Conservation (phyloP, 1,284 basidiomycete species). For the Pyrrhoderma noxium region DNA sequence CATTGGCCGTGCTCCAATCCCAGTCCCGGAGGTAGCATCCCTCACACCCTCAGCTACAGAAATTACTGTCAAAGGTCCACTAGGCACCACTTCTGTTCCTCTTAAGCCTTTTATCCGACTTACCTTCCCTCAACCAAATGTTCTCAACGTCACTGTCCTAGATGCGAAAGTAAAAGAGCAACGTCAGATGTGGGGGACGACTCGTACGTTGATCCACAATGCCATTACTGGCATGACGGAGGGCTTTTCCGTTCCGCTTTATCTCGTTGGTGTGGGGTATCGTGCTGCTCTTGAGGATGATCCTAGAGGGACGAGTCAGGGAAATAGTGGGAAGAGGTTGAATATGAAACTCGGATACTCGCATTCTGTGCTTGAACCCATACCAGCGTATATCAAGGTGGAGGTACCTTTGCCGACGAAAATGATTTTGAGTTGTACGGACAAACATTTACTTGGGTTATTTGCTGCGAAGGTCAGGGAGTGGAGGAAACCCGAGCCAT, state of each 20-base stretch:
- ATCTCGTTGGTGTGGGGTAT: slow-evolving; percentile 94
- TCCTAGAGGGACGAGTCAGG: slow-evolving; percentile 55
- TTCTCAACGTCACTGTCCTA: slow-evolving; percentile 60
- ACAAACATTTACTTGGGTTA: slow-evolving; percentile 75
- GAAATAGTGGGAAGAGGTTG: slow-evolving; percentile 56
- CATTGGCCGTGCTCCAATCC: slow-evolving; percentile 77
- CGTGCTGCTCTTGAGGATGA: slow-evolving; percentile 83
- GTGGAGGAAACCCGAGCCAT: slow-evolving; percentile 90
- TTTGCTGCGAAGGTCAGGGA: slow-evolving; percentile 84
- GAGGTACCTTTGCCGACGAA: slow-evolving; percentile 67
- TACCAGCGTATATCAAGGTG: slow-evolving; percentile 74
- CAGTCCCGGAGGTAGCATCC: slow-evolving; percentile 60
- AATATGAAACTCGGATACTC: slow-evolving; percentile 91
- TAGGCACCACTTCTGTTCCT: slow-evolving; percentile 64
- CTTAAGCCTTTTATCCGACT: slow-evolving; percentile 67
- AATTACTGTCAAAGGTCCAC: slow-evolving; percentile 65
- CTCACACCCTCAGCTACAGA: slow-evolving; percentile 46
- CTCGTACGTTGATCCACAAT: slow-evolving; percentile 83
- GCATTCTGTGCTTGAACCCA: slow-evolving; percentile 77
- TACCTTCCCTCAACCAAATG: slow-evolving; percentile 41
- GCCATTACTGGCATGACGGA: slow-evolving; percentile 86
- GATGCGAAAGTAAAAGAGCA: slow-evolving; percentile 70
- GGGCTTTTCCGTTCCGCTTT: slow-evolving; percentile 78
- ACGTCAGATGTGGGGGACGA: slow-evolving; percentile 89
- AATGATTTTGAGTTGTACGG: slow-evolving; percentile 60